Conservation (phyloP, 176 grass and related monocot species). For the Zoysia japonica region DNA sequence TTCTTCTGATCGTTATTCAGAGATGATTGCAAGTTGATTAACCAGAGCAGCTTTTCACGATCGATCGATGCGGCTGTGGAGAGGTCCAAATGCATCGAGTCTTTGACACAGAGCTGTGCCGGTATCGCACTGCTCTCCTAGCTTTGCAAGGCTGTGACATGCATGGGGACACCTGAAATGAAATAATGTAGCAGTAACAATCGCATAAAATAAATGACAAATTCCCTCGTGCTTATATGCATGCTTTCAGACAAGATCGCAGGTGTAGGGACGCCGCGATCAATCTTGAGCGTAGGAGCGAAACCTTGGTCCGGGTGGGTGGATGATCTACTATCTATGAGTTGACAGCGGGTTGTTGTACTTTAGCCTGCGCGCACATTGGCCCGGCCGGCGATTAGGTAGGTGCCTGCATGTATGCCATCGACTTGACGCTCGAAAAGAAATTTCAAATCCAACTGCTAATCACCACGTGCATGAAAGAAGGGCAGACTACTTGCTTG, state of each 20-base stretch:
- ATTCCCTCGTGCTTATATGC: constrained; percentile 5
- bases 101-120: background rate
- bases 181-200: background rate
- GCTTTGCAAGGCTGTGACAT: constrained; percentile 4
- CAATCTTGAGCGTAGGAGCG: background rate
- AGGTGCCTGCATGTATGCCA: background rate
- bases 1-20: no score
- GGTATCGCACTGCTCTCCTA: background rate
- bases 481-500: no score
- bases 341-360: constrained; percentile 14
- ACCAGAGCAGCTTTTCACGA: background rate
- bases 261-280: background rate
- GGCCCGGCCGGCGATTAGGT: background rate
- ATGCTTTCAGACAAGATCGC: background rate
- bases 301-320: background rate
- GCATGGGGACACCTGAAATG: constrained; percentile 26
- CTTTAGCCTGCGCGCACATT: constrained; percentile 16
- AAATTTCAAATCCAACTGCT: background rate
- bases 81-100: background rate
- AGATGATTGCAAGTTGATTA: background rate
- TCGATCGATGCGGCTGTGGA: background rate
- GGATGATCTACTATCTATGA: background rate
- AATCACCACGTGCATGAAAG: background rate
- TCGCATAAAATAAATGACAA: background rate
- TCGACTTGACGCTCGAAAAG: background rate